Percentiles rank a stretch among this genome's conserved stretches.
Conservation (phyloP, 495 filamentous ascomycete genomes). For the Trichoderma asperelloides region DNA sequence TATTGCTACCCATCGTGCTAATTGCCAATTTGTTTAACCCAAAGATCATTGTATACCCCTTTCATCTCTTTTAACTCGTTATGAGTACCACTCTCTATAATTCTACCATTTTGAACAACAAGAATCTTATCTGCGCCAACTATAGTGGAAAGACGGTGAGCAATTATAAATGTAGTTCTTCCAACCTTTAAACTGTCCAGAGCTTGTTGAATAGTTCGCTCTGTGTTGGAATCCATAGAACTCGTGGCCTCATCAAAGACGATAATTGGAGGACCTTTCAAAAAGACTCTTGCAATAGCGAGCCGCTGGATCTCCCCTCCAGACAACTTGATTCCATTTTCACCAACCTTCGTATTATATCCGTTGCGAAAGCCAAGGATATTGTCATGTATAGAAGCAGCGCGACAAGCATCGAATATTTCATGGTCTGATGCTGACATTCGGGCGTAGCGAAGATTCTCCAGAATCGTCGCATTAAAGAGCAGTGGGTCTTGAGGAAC, state of each 20-base stretch:
- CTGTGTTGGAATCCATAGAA: conserved; percentile 88
- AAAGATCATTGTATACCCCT: conserved; percentile 85
- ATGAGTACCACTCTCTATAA: conserved; percentile 81
- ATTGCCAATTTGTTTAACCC: conserved; percentile 94
- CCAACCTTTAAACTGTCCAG: conserved; percentile 69
- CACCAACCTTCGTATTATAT: conserved; percentile 87
- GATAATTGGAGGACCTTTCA: conserved; percentile 95
- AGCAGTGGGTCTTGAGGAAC: conserved; percentile 94
- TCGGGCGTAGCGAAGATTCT: conserved; percentile 93
- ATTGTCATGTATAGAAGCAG: conserved; percentile 92
- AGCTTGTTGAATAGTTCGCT: conserved; percentile 87
- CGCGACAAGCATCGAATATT: conserved; percentile 78
- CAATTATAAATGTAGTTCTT: conserved; percentile 65
- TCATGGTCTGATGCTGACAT: conserved; percentile 76
- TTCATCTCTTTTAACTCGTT: conserved; percentile 67
- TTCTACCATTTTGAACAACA: conserved; percentile 72
- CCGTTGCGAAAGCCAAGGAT: conserved; percentile 87
- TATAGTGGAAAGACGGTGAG: conserved; percentile 89
- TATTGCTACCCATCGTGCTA: too few species aligned
- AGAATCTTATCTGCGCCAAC: conserved; percentile 89
- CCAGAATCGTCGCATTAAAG: conserved; percentile 95
- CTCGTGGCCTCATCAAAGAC: conserved; percentile 95
- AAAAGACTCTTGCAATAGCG: conserved; percentile 88
- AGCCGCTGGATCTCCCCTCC: conserved; percentile 96
- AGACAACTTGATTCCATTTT: conserved; percentile 83